These are phyloP conservation scores for Stemphylium vesicarium DNA, from an alignment of 2,329 filamentous ascomycete species.

Conservation along the genomic window DNA sequence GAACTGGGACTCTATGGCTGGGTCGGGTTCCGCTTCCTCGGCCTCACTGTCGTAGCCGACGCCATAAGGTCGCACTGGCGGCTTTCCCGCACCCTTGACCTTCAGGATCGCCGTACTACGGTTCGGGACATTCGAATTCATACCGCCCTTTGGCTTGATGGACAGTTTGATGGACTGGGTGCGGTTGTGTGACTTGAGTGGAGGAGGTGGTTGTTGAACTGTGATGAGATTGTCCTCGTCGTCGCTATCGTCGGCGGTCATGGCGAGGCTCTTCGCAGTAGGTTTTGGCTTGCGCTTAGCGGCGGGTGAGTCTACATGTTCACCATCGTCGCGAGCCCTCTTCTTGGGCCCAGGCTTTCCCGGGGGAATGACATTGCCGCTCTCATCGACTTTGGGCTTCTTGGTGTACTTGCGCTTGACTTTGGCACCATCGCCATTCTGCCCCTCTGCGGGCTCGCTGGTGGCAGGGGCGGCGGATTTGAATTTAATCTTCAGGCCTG, in stretches of 20 bases:
- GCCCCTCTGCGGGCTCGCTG: slow-evolving; percentile 32
- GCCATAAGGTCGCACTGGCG: slow-evolving; percentile 65
- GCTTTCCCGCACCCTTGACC: slow-evolving; percentile 44
- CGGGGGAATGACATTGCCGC: slow-evolving; percentile 30
- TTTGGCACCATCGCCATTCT: slow-evolving; percentile 46
- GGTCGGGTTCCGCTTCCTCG: slow-evolving; percentile 86
- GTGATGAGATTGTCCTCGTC: slow-evolving; percentile 34
- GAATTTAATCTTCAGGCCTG: slow-evolving; percentile 42
- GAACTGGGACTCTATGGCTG: slow-evolving; percentile 87
- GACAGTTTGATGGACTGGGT: slow-evolving; percentile 40
- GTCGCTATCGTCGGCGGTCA: slow-evolving; percentile 29
- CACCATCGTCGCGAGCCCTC: slow-evolving; percentile 46
- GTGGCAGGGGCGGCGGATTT: slow-evolving; percentile 30
- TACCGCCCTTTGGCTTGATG: slow-evolving; percentile 40
- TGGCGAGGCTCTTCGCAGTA: slow-evolving; percentile 41
- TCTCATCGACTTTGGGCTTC: slow-evolving; percentile 46
- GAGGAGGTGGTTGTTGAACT: slow-evolving; percentile 12
- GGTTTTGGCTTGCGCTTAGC: slow-evolving; percentile 47
- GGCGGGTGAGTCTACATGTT: slow-evolving; percentile 32
- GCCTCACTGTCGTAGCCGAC: slow-evolving; percentile 97
- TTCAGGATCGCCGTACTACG: slow-evolving; percentile 39
- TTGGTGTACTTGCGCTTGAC: slow-evolving; percentile 53
- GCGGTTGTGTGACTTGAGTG: slow-evolving; percentile 20
- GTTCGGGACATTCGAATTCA: slow-evolving; percentile 17
- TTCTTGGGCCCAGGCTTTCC: slow-evolving; percentile 43